Base-by-base conservation (phyloP, 768 basidiomycete genomes). In the Strobilomyces confusus region DNA sequence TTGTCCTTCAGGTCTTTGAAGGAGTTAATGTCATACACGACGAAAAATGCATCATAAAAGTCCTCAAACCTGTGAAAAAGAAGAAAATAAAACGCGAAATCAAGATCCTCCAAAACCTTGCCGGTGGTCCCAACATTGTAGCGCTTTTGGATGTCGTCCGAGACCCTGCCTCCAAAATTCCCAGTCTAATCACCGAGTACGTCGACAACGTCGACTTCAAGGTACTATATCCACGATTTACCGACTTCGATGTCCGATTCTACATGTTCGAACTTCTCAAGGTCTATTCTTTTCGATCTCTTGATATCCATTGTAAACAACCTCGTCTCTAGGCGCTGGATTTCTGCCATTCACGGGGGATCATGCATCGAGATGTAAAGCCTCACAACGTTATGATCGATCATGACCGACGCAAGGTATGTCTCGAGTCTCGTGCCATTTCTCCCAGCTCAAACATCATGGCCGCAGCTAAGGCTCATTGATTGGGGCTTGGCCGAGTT, bases 311-410 rank as follows among this genome's bases (percentile, higher is more conserved):
- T 48, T 15, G 25, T 51, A 29, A 32, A 46, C 40, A 7, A 44
- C 44, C 36, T 51, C 22, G 12, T 47, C 42, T 45, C 38, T 54
- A 92, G 90, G 95, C 95, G 5, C 76, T 98, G 67, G 95, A 98
- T 72, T 98, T 86, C 70, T 98, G 95, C 64, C 95, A 98, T 72
- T 98, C 95, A 29, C 93, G 95, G 63, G 95, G 95, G 9, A 98
- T 98, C 69, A 98, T 98, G 93, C 95, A 98, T 69, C 79, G 95
- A 61, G 95, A 98, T 69, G 95, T 98, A 54, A 98, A 98, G 68
- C 95, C 95, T 13, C 94, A 97, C 73, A 98, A 98, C 71, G 93
- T 98, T 50, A 98, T 98, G 94, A 98, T 98, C 72, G 95, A 98
- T 72, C 95, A 98, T 68, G 93, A 98, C 63, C 89, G 89, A 71